Percentiles rank a stretch among this genome's conserved stretches.
These are phyloP conservation scores for Zygoascus flipseniorum DNA, from an alignment of 805 yeast species.

Conservation along the genomic window DNA sequence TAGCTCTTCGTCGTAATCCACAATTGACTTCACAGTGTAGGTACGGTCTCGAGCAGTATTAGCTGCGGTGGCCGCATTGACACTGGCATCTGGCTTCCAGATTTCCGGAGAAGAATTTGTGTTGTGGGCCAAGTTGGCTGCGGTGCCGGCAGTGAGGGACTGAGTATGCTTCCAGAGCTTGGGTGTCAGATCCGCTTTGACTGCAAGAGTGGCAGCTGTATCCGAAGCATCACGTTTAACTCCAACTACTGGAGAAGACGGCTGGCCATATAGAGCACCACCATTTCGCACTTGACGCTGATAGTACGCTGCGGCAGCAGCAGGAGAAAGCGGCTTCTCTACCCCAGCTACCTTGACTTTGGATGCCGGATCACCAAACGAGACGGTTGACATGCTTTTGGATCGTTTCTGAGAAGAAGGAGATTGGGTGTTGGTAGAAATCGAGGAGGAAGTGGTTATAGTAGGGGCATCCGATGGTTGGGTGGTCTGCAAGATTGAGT, in stretches of 20 bases:
- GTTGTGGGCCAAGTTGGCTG: slow-evolving; percentile 29
- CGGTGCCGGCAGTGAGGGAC: slow-evolving; percentile 26
- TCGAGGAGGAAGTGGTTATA: not conserved
- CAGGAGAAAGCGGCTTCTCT: slow-evolving; percentile 12
- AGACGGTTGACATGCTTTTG: not conserved
- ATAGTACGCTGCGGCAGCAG: slow-evolving; percentile 29
- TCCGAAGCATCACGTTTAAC: slow-evolving; percentile 25
- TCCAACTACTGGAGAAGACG: slow-evolving; percentile 32
- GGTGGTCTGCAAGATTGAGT: no score
- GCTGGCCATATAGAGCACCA: slow-evolving; percentile 21
- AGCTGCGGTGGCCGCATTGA: slow-evolving; percentile 49
- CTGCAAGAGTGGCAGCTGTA: slow-evolving; percentile 28
- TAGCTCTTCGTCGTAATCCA: slow-evolving; percentile 6
- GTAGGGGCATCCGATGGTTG: not conserved
- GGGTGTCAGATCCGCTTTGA: slow-evolving; percentile 24
- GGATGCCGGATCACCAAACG: not conserved
- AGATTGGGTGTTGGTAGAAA: not conserved
- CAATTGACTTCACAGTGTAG: slow-evolving; percentile 6
- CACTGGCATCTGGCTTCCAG: slow-evolving; percentile 37
- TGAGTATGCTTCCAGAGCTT: slow-evolving; percentile 27
- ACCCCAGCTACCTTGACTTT: slow-evolving; percentile 2
- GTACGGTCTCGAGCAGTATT: slow-evolving; percentile 27
- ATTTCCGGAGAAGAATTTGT: slow-evolving; percentile 26
- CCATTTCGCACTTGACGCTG: slow-evolving; percentile 28
- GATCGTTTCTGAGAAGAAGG: not conserved